Base-by-base conservation (phyloP, 306 rosid species). In the Trichosanthes truncata region DNA sequence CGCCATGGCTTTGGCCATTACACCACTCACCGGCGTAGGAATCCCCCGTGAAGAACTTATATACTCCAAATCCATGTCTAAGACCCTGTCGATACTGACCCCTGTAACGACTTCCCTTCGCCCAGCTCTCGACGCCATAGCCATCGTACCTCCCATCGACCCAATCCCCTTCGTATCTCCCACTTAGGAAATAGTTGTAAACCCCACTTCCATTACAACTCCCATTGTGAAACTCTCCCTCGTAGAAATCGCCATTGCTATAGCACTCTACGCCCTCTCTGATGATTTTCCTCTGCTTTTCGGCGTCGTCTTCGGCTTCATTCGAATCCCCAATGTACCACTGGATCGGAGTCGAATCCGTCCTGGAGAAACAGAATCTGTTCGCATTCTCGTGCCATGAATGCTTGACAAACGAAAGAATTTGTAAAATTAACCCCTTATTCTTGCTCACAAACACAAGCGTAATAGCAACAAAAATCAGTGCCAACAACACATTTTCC, bases 141-240 rank as follows among this genome's bases (percentile, higher is more conserved):
- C 99, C 99, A 75, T 93, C 99, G 40, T 96, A 91, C 77, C 84
- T 87, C 11, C 98, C 99, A 43, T 96, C 99, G 23, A 96, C 87
- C 99, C 99, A 96, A 56, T 93, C 99, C 1, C 99, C 99, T 48
- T 96, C 98, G 38, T 93, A 96, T 35, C 96, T 89, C 0, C 99
- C 98, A 59, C 89, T 93, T 15, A 87, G 97, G 23, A 93, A 89
- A 82, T 91, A 96, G 78, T 93, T 89, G 80, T 96, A 96, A 13
- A 96, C 99, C 77, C 99, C 99, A 78, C 98, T 93, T 18, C 99
- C 98, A 76, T 96, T 91, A 46, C 94, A 72, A 74, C 82, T 86
- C 15, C 99, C 99, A 14, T 86, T 85, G 73, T 93, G 96, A 78
- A 93, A 93, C 82, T 96, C 99, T 2, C 99, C 99, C 84, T 96